Percentiles rank a stretch among this genome's conserved stretches.
These are phyloP conservation scores for Croton laevigatus DNA, from an alignment of 441 rosid genomes.

Conservation along the genomic window DNA sequence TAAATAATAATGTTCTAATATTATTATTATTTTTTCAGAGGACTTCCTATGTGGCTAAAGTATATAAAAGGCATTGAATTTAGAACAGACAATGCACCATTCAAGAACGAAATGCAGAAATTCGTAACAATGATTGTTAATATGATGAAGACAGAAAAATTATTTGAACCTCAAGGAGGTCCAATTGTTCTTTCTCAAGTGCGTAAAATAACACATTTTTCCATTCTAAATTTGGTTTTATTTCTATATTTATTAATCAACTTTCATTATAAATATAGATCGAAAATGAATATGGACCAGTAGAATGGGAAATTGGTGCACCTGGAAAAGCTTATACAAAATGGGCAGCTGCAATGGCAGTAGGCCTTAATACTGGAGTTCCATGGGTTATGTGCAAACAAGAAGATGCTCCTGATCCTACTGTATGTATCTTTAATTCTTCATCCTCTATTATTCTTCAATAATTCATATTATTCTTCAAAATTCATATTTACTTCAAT, in stretches of 20 bases:
- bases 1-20: neutral
- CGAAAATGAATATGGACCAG: slow-evolving; percentile 93
- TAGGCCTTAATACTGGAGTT: slow-evolving; percentile 86
- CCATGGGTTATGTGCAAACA: slow-evolving; percentile 99
- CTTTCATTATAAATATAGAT: slow-evolving; percentile 47
- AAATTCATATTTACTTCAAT: neutral
- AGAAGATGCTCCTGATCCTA: slow-evolving; percentile 91
- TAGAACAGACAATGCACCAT: slow-evolving; percentile 83
- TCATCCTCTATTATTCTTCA: too few relatives aligned
- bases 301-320: slow-evolving; percentile 78
- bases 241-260: neutral
- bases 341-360: slow-evolving; percentile 98
- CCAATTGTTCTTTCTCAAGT: slow-evolving; percentile 96
- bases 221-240: neutral
- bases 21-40: slow-evolving; percentile 40
- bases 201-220: neutral
- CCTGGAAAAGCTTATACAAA: slow-evolving; percentile 64
- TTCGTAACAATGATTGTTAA: slow-evolving; percentile 71
- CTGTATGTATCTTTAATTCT: slow-evolving; percentile 39
- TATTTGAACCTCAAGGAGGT: slow-evolving; percentile 89
- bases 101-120: slow-evolving; percentile 55
- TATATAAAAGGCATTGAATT: slow-evolving; percentile 79
- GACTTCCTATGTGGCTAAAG: slow-evolving; percentile 96
- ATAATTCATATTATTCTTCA: neutral
- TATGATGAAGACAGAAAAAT: slow-evolving; percentile 79